These are phyloP conservation scores for Fusarium setosum DNA, from an alignment of 2,329 filamentous ascomycete genomes.

Conservation along the genomic window DNA sequence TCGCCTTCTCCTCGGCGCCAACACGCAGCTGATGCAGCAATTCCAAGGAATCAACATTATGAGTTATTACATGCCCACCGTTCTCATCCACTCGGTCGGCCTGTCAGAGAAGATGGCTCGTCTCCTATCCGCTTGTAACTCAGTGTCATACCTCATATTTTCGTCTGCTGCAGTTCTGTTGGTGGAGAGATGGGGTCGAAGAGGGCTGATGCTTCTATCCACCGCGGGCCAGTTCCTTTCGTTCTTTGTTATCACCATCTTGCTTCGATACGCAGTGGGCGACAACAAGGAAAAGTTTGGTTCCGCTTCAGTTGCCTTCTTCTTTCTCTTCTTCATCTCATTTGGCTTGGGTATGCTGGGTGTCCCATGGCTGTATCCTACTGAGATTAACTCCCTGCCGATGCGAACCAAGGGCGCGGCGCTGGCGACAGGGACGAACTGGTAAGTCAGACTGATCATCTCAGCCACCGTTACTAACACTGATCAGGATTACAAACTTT, in stretches of 20 bases:
- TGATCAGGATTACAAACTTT: constrained; percentile 38
- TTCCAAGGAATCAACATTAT: constrained; percentile 36
- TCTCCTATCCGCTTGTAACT: constrained; percentile 60
- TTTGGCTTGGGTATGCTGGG: constrained; percentile 33
- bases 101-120: constrained; percentile 59
- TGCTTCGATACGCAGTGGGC: constrained; percentile 14
- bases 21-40: constrained; percentile 48
- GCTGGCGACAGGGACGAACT: constrained; percentile 32
- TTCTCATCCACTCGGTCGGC: constrained; percentile 62
- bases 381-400: constrained; percentile 48
- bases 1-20: constrained; percentile 52
- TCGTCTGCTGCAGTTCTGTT: constrained; percentile 11
- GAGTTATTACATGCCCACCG: constrained; percentile 53
- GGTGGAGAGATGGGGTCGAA: constrained; percentile 17
- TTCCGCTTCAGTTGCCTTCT: constrained; percentile 21
- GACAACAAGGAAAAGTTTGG: constrained; percentile 1
- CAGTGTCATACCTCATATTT: constrained; percentile 36
- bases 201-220: constrained; percentile 32
- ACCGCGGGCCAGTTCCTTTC: constrained; percentile 17
- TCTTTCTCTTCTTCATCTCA: constrained; percentile 31
- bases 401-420: constrained; percentile 46
- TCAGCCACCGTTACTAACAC: not conserved
- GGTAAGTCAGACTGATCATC: not conserved
- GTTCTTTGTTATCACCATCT: constrained; percentile 28
- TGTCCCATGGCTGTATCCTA: constrained; percentile 46